A percentile compares a stretch with the other conserved stretches of the same genome.
Evolutionary conservation across 306 rosid species (phyloP).

Genomic region (Prunus armeniaca): DNA sequence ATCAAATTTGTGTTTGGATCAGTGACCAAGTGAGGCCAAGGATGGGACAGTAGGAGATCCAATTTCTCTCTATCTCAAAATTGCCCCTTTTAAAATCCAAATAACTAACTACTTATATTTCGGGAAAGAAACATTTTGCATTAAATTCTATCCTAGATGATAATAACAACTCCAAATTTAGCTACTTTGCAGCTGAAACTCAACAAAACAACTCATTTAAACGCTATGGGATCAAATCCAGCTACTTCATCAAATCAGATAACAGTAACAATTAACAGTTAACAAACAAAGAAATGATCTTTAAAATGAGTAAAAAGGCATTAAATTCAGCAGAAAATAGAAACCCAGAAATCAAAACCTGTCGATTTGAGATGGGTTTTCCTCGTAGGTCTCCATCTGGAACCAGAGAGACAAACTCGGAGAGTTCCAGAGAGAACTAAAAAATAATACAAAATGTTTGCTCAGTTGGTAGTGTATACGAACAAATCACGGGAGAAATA

Average conservation of each 20-base stretch:
- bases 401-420: conserved; percentile 5
- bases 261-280: background rate
- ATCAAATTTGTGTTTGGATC: background rate
- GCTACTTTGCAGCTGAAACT: background rate
- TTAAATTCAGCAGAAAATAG: background rate
- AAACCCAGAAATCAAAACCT: conserved; percentile 40
- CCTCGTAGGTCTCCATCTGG: conserved; percentile 36
- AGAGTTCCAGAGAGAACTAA: background rate
- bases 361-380: conserved; percentile 33
- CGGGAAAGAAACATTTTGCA: background rate
- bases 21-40: background rate
- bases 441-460: background rate
- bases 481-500: background rate
- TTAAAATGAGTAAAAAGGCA: background rate
- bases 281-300: background rate
- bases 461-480: background rate
- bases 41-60: background rate
- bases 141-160: background rate
- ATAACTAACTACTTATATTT: background rate
- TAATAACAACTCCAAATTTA: conserved; percentile 16
- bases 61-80: background rate
- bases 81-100: background rate
- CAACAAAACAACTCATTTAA: background rate
- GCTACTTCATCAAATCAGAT: background rate
- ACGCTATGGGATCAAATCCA: conserved; percentile 6